Conservation (phyloP, 305 asterid genomes). For the Fraxinus velutina region DNA sequence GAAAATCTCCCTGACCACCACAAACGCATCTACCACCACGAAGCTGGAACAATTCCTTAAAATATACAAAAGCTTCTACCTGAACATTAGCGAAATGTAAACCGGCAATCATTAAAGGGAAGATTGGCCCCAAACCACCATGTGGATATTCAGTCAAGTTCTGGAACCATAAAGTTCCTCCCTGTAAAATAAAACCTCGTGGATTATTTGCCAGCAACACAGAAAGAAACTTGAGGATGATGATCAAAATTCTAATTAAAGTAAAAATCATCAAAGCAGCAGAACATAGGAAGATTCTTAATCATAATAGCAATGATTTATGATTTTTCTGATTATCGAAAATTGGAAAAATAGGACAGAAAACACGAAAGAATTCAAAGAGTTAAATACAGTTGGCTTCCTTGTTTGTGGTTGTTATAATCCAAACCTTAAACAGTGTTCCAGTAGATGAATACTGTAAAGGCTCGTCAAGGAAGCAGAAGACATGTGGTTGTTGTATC, state of each 20-base stretch:
- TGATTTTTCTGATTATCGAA: neutral
- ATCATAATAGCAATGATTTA: neutral
- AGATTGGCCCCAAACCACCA: slow-evolving; percentile 63
- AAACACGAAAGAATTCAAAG: neutral
- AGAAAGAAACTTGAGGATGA: slow-evolving; percentile 6
- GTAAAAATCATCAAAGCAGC: neutral
- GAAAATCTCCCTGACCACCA: slow-evolving; percentile 3
- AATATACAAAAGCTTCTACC: slow-evolving; percentile 37
- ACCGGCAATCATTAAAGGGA: slow-evolving; percentile 66
- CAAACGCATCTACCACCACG: slow-evolving; percentile 11
- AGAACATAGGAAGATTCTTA: neutral
- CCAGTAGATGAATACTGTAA: neutral
- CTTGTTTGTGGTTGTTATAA: neutral
- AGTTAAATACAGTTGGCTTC: neutral
- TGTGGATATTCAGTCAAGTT: slow-evolving; percentile 71
- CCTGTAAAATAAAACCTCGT: slow-evolving; percentile 44
- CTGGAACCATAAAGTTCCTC: slow-evolving; percentile 84
- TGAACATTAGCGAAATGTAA: slow-evolving; percentile 65
- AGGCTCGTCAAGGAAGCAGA: neutral
- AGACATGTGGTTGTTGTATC: neutral
- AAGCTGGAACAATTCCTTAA: neutral
- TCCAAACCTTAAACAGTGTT: neutral
- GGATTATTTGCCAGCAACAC: slow-evolving; percentile 12
- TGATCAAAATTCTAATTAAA: neutral
- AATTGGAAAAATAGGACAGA: neutral